Conservation (phyloP, 768 basidiomycete species). For the Phanerodontia chrysosporium region DNA sequence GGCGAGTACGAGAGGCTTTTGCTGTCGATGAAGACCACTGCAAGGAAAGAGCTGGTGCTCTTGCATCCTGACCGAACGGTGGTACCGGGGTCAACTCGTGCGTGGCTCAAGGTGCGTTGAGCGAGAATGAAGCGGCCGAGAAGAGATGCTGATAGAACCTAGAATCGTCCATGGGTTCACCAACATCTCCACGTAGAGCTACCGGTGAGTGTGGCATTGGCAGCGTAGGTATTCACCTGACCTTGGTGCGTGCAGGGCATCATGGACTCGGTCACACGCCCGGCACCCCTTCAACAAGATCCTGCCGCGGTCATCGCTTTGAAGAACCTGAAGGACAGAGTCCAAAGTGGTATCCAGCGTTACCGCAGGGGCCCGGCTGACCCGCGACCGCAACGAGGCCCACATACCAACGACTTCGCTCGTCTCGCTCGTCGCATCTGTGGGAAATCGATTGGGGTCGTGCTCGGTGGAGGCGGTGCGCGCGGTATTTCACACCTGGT, state of each 20-base stretch:
- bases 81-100: slow-evolving; percentile 84
- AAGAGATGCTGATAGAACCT: not conserved
- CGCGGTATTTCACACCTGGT: slow-evolving; percentile 78
- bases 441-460: slow-evolving; percentile 89
- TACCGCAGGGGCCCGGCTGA: slow-evolving; percentile 68
- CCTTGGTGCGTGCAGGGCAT: slow-evolving; percentile 49
- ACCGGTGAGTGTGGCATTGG: slow-evolving; percentile 42
- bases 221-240: not conserved
- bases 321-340: slow-evolving; percentile 89
- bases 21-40: slow-evolving; percentile 95
- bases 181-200: slow-evolving; percentile 95
- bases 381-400: slow-evolving; percentile 68
- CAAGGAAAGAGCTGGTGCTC: slow-evolving; percentile 93
- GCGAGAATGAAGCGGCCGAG: not conserved
- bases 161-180: slow-evolving; percentile 95
- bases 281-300: slow-evolving; percentile 57
- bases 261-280: slow-evolving; percentile 59
- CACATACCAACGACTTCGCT: slow-evolving; percentile 88
- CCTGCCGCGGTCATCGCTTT: slow-evolving; percentile 85
- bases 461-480: slow-evolving; percentile 97
- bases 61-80: slow-evolving; percentile 91
- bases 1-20: slow-evolving; percentile 95
- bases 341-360: slow-evolving; percentile 84
- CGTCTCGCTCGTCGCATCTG: slow-evolving; percentile 87
- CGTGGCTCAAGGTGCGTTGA: slow-evolving; percentile 82